phyloP scores from a whole-genome alignment of 352 stramenopile species.

The Hyaloperonospora arabidopsidis region DNA sequence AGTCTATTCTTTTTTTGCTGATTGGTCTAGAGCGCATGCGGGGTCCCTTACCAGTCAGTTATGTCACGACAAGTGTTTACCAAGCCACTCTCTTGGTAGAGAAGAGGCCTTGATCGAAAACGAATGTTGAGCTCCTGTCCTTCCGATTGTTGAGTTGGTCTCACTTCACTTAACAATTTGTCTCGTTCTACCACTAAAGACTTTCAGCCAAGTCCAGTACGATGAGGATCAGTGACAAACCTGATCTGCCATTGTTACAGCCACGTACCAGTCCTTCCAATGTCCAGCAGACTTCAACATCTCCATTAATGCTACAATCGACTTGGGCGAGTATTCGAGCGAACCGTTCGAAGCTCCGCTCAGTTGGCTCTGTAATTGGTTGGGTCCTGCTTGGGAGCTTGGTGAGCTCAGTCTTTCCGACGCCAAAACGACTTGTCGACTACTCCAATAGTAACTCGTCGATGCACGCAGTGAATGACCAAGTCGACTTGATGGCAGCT shows the following conservation, averaged over 20 bases:
- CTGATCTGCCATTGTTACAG: conserved; percentile 35
- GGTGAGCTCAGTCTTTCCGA: conserved; percentile 29
- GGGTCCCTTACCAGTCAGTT: too few species aligned
- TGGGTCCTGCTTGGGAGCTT: conserved; percentile 48
- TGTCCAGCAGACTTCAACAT: conserved; percentile 10
- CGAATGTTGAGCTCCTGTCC: too few species aligned
- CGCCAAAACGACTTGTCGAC: conserved; percentile 24
- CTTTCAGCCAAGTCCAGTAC: too few species aligned
- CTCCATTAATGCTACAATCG: conserved; percentile 9
- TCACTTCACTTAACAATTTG: too few species aligned
- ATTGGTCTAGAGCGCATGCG: too few species aligned
- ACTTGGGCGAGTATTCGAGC: conserved; percentile 18
- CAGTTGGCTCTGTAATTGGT: conserved; percentile 36
- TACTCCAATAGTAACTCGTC: conserved; percentile 35
- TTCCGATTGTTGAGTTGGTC: too few species aligned
- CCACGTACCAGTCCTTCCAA: conserved; percentile 14
- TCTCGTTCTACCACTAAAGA: too few species aligned
- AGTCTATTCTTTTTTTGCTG: too few species aligned
- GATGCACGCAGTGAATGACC: conserved; percentile 41
- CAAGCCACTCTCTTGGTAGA: too few species aligned
- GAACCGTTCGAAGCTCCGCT: conserved; percentile 33
- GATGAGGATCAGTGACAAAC: conserved; percentile 24
- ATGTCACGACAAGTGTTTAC: too few species aligned
- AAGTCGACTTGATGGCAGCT: conserved; percentile 47
- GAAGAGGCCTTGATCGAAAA: too few species aligned